Percentiles rank a stretch among this genome's conserved stretches.
phyloP scores from a whole-genome alignment of 2,329 filamentous ascomycete species.

The Aspergillus versicolor region DNA sequence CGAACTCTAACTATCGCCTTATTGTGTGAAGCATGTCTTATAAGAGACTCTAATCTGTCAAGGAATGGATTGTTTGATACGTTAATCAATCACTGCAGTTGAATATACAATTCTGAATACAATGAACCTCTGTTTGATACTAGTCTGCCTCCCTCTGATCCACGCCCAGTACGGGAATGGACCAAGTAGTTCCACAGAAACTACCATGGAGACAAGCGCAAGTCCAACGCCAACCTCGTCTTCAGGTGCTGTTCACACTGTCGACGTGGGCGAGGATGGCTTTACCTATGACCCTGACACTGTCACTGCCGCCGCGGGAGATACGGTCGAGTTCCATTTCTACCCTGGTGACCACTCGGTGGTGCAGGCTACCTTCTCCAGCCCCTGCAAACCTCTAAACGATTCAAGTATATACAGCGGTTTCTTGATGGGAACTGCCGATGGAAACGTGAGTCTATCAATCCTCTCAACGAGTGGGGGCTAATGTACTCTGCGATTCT shows the following conservation, averaged over 20 bases:
- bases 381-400: slow-evolving; percentile 50
- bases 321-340: slow-evolving; percentile 56
- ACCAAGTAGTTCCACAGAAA: neutral
- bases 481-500: no score
- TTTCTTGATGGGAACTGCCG: slow-evolving; percentile 28
- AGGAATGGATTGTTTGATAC: no score
- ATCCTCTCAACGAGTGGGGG: no score
- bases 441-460: neutral
- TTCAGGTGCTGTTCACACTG: slow-evolving; percentile 29
- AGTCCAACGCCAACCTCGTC: slow-evolving; percentile 1
- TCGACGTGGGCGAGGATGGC: slow-evolving; percentile 46
- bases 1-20: no score
- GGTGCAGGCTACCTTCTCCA: slow-evolving; percentile 49
- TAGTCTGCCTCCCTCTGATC: neutral
- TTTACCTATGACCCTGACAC: slow-evolving; percentile 47
- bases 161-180: neutral
- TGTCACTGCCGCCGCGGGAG: slow-evolving; percentile 47
- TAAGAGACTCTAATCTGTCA: no score
- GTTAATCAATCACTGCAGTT: no score
- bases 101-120: no score
- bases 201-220: neutral
- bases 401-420: slow-evolving; percentile 48
- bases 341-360: slow-evolving; percentile 53
- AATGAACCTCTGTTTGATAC: no score
- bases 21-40: no score